Evolutionary conservation across 108 stramenopile genomes (phyloP).

Genomic region (Pseudonitzschia pungens): DNA sequence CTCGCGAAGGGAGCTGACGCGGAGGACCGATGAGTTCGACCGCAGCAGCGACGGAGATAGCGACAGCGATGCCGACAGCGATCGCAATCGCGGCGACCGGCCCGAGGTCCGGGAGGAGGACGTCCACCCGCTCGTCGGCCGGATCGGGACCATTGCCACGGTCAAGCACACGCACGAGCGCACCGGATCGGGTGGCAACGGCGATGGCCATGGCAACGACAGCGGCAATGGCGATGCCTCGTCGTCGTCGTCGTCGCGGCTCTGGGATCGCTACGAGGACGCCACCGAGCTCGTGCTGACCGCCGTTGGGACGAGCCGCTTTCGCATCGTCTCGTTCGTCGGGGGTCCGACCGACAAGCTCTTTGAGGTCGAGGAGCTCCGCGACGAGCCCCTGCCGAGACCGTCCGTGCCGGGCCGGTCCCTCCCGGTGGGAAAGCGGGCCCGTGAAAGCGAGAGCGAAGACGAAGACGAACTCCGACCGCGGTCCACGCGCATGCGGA

Average conservation of each 20-base stretch:
- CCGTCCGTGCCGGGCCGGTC: not conserved
- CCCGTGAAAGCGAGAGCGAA: not conserved
- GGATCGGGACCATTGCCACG: conserved; percentile 75
- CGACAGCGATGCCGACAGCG: not conserved
- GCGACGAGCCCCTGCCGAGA: conserved; percentile 8
- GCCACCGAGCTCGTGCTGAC: conserved; percentile 54
- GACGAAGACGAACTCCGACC: not conserved
- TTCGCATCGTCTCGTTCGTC: conserved; percentile 46
- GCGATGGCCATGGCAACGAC: not conserved
- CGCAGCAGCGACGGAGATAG: not conserved
- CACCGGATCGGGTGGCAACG: conserved; percentile 3
- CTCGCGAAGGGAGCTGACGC: not conserved
- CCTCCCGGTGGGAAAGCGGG: not conserved
- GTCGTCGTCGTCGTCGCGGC: not conserved
- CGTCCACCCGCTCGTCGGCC: conserved; percentile 49
- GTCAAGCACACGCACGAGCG: conserved; percentile 70
- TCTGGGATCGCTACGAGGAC: conserved; percentile 43
- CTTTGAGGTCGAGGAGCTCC: conserved; percentile 28
- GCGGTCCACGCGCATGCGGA: not conserved
- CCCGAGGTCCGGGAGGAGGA: conserved; percentile 45
- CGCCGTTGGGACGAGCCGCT: conserved; percentile 62
- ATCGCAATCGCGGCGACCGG: conserved; percentile 26
- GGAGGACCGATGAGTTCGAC: not conserved
- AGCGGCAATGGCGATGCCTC: not conserved
- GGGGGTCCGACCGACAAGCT: conserved; percentile 2